A percentile compares a stretch with the other conserved stretches of the same genome.
Conservation (phyloP, 495 filamentous ascomycete genomes). For the Podospora bellae-mahoneyi region DNA sequence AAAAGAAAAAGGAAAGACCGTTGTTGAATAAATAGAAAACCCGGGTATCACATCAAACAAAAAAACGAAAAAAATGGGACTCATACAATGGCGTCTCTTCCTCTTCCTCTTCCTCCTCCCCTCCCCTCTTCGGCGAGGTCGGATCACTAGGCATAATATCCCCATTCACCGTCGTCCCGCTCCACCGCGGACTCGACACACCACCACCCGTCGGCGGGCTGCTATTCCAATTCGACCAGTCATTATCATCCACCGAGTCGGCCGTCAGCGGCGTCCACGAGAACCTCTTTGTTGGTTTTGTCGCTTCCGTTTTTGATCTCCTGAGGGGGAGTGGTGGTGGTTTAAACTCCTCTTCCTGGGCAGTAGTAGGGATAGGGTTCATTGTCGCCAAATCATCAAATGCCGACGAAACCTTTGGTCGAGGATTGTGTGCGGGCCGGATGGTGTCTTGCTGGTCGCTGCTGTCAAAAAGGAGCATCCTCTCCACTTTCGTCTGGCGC, state of each 20-base stretch:
- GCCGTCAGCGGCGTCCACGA: slow-evolving; percentile 48
- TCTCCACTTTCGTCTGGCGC: slow-evolving; percentile 37
- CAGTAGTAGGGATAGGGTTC: slow-evolving; percentile 7
- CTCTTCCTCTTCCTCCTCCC: slow-evolving; percentile 39
- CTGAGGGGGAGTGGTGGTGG: slow-evolving; percentile 19
- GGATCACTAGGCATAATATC: slow-evolving; percentile 41
- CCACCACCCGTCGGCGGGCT: slow-evolving; percentile 33
- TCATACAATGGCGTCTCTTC: slow-evolving; percentile 40
- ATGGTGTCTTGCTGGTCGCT: slow-evolving; percentile 39
- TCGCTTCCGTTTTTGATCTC: slow-evolving; percentile 31
- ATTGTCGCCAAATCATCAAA: slow-evolving; percentile 25
- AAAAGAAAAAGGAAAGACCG: no score
- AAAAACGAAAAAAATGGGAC: not conserved
- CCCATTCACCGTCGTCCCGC: slow-evolving; percentile 46
- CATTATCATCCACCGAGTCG: slow-evolving; percentile 59
- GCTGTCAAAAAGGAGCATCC: not conserved
- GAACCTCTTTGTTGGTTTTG: slow-evolving; percentile 40
- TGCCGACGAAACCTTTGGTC: slow-evolving; percentile 21
- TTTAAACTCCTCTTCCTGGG: slow-evolving; percentile 22
- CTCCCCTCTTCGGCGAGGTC: not conserved
- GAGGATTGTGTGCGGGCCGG: slow-evolving; percentile 30
- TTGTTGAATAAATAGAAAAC: not conserved
- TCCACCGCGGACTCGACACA: slow-evolving; percentile 45
- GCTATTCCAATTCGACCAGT: slow-evolving; percentile 73
- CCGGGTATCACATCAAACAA: not conserved